These are phyloP conservation scores for Sporothrix protearum DNA, from an alignment of 2,329 filamentous ascomycete species.

Conservation along the genomic window DNA sequence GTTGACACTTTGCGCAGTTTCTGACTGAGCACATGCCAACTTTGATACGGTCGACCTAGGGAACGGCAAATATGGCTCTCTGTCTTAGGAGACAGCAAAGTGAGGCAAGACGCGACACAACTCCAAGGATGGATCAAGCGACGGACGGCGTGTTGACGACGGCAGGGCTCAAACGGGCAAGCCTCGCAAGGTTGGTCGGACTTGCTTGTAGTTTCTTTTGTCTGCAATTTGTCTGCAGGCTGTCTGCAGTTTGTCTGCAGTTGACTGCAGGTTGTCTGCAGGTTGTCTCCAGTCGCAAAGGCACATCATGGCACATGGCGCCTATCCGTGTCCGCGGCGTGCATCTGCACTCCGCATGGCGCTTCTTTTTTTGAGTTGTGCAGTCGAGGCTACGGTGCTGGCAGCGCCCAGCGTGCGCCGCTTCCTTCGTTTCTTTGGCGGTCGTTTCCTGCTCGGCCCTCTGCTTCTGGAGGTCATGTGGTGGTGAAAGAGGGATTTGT, in stretches of 20 bases:
- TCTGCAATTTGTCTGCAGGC: not conserved
- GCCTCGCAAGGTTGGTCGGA: not conserved
- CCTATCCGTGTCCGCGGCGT: not conserved
- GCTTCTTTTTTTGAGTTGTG: not conserved
- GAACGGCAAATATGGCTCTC: not conserved
- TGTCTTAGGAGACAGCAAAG: not conserved
- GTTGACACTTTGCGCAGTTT: not conserved
- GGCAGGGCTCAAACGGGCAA: not conserved
- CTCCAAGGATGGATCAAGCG: too few relatives aligned
- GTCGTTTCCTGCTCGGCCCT: not conserved
- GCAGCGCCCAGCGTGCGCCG: not conserved
- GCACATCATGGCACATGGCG: conserved; percentile 9
- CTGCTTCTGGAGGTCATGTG: not conserved
- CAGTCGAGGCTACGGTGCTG: not conserved
- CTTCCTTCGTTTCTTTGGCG: not conserved
- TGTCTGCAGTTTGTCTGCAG: not conserved
- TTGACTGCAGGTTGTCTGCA: not conserved
- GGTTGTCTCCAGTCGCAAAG: not conserved
- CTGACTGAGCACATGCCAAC: not conserved
- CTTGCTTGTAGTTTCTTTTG: not conserved
- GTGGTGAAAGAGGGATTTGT: not conserved
- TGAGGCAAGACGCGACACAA: not conserved
- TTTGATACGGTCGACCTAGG: not conserved
- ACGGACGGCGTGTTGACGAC: not conserved
- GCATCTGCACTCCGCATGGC: not conserved